Percentiles rank a stretch among this genome's conserved stretches.
Evolutionary conservation across 2,329 filamentous ascomycete genomes (phyloP).

Genomic region (Zymoseptoria tritici): DNA sequence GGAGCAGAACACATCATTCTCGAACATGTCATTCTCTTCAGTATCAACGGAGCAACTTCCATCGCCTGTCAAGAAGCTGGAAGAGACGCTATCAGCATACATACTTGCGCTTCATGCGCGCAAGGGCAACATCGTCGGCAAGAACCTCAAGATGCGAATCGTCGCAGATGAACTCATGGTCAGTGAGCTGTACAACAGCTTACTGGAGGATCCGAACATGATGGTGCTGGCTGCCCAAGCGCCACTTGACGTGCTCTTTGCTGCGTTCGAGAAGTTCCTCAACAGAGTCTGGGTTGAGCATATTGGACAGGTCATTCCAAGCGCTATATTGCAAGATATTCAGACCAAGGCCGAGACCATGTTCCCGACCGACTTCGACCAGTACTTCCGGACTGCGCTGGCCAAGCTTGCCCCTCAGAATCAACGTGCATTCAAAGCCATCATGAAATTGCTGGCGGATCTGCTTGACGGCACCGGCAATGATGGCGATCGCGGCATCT

Average conservation of each 20-base stretch:
- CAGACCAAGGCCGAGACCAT: constrained; percentile 57
- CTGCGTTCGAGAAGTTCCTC: constrained; percentile 89
- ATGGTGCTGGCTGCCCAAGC: constrained; percentile 68
- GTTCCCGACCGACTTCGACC: constrained; percentile 63
- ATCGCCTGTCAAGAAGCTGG: constrained; percentile 64
- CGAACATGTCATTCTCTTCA: constrained; percentile 43
- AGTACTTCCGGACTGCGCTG: constrained; percentile 48
- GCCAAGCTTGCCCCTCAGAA: constrained; percentile 51
- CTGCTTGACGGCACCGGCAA: constrained; percentile 84
- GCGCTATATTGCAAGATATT: constrained; percentile 63
- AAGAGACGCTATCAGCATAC: constrained; percentile 80
- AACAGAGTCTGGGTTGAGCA: constrained; percentile 80
- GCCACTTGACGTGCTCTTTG: constrained; percentile 76
- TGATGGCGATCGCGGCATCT: constrained; percentile 78
- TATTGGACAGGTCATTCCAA: constrained; percentile 76
- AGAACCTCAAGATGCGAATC: constrained; percentile 62
- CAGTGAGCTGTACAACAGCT: constrained; percentile 82
- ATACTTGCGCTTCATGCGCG: constrained; percentile 73
- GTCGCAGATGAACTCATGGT: constrained; percentile 69
- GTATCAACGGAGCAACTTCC: constrained; percentile 32
- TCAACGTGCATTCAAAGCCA: constrained; percentile 68
- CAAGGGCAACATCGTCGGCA: constrained; percentile 79
- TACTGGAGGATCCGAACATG: constrained; percentile 76
- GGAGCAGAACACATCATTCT: constrained; percentile 19
- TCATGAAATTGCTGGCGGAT: constrained; percentile 80